Evolutionary conservation across 2,329 filamentous ascomycete genomes (phyloP), one percentile per base, ranked within the genome.

Genomic region (Colletotrichum graminicola): DNA sequence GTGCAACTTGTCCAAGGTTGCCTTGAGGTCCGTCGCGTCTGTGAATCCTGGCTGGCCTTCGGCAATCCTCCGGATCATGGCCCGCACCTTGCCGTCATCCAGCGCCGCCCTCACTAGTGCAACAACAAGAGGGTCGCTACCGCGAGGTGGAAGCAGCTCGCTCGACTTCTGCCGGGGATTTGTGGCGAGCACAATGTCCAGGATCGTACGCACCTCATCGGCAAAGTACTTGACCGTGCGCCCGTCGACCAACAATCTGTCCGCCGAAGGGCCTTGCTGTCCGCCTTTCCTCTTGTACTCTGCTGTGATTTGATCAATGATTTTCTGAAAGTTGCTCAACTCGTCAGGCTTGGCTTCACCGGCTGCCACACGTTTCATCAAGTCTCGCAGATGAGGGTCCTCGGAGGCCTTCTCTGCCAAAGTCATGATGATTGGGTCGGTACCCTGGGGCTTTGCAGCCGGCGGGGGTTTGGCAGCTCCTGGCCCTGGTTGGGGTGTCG

Each of bases 331-430:
- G 73, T 91, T 89, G 57, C 90, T 89, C 16, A 96, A 82, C 78
- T 96, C 92, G 18, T 90, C 88, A 47, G 89, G 87, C 16, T 88
- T 90, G 0, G 93, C 73, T 75, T 91, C 88, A 1, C 93, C 93
- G 36, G 91, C 90, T 0, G 93, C 93, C 0, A 96, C 93, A 64
- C 93, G 89, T 79, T 94, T 94, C 93, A 96, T 96, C 0, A 96
- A 84, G 45, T 92, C 90, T 68, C 94, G 91, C 12, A 96, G 83
- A 66, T 92, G 87, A 0, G 90, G 87, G 77, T 96, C 92, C 34
- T 89, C 90, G 0, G 92, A 92, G 8, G 93, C 93, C 74, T 90
- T 89, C 76, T 93, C 91, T 0, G 93, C 93, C 34, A 96, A 83
- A 74, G 93, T 90, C 62, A 94, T 91, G 67, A 96, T 95, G 54